phyloP scores from a whole-genome alignment of 73 alveolate genomes.

The Urostyla sp. region DNA sequence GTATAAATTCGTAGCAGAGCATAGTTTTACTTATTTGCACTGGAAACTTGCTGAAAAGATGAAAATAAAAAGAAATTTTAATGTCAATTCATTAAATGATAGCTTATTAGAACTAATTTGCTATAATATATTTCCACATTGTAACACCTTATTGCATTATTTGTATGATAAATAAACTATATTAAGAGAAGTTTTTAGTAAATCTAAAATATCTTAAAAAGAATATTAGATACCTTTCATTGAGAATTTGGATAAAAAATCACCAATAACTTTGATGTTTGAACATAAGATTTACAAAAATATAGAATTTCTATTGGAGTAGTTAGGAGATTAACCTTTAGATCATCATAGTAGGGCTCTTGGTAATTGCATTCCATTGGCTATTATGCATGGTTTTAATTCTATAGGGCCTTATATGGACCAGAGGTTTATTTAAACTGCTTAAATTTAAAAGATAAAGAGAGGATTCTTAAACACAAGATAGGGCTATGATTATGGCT shows the following conservation, averaged over 20 bases:
- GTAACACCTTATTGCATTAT: constrained; percentile 47
- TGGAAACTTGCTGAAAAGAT: constrained; percentile 56
- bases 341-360: constrained; percentile 46
- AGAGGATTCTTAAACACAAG: constrained; percentile 32
- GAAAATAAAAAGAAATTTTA: constrained; percentile 17
- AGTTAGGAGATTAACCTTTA: constrained; percentile 9
- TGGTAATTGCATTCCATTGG: not conserved
- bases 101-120: not conserved
- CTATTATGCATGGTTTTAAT: constrained; percentile 21
- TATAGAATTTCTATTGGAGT: constrained; percentile 18
- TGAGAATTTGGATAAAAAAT: constrained; percentile 27
- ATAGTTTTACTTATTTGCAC: constrained; percentile 45
- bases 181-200: constrained; percentile 31
- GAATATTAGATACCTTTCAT: constrained; percentile 40
- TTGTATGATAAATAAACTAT: constrained; percentile 18
- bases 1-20: constrained; percentile 44
- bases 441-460: constrained; percentile 9
- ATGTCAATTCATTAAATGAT: constrained; percentile 9
- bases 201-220: not conserved
- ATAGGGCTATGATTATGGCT: constrained; percentile 26
- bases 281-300: constrained; percentile 12
- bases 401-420: constrained; percentile 29
- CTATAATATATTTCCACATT: constrained; percentile 35
- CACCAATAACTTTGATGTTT: constrained; percentile 16
- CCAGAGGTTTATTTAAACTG: constrained; percentile 9